Percentiles rank a stretch among this genome's conserved stretches.
These are phyloP conservation scores for Sclerotiophoma versabilis DNA, from an alignment of 2,329 filamentous ascomycete genomes.

Conservation along the genomic window DNA sequence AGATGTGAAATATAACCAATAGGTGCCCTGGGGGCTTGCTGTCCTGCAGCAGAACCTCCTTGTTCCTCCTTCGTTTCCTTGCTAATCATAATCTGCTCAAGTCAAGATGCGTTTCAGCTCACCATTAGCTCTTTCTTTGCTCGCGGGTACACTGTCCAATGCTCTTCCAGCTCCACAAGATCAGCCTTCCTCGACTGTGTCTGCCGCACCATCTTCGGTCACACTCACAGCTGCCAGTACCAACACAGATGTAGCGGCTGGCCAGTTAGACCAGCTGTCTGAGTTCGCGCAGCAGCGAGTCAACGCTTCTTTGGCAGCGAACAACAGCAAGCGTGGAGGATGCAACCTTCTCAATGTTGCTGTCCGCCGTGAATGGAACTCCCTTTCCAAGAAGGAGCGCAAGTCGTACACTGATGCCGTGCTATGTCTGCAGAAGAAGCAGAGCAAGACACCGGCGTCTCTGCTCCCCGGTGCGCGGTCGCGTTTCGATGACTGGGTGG, in stretches of 20 bases:
- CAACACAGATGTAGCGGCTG: conserved; percentile 31
- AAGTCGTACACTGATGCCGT: conserved; percentile 48
- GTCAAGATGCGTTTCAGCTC: conserved; percentile 37
- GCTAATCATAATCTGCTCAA: not conserved
- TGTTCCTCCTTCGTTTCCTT: conserved; percentile 1
- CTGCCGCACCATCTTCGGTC: conserved; percentile 14
- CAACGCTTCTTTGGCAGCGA: conserved; percentile 24
- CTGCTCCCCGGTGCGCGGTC: conserved; percentile 41
- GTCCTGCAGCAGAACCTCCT: conserved; percentile 6
- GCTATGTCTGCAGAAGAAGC: conserved; percentile 42
- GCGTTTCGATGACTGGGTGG: conserved; percentile 49
- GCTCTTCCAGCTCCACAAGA: conserved; percentile 35
- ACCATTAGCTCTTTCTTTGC: conserved; percentile 31
- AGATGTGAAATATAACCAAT: conserved; percentile 6
- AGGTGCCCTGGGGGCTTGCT: not conserved
- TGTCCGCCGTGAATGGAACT: conserved; percentile 38
- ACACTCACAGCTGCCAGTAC: conserved; percentile 25
- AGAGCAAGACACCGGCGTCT: conserved; percentile 35
- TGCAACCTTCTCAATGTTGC: conserved; percentile 37
- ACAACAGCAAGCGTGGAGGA: conserved; percentile 29
- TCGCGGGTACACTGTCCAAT: conserved; percentile 32
- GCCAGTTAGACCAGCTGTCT: conserved; percentile 34
- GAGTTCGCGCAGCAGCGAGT: conserved; percentile 28
- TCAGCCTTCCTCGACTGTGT: conserved; percentile 4
- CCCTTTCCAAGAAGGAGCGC: conserved; percentile 36